These are phyloP conservation scores for Myxozyma geophila DNA, from an alignment of 805 yeast species.

Conservation along the genomic window DNA sequence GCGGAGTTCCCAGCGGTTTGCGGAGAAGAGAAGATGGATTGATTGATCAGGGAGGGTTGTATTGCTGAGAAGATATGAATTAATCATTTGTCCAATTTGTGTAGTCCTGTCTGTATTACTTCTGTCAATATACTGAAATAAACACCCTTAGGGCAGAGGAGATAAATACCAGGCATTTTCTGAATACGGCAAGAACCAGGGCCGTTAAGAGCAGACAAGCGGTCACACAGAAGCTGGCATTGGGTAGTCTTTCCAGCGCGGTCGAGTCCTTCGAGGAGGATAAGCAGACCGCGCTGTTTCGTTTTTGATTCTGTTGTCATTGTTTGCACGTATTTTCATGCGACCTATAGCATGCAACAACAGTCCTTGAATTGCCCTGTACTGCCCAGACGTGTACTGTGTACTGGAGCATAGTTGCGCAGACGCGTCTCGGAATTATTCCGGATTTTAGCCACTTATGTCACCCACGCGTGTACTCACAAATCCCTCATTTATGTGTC, in stretches of 20 bases:
- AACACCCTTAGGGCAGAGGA: background rate
- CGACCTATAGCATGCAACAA: background rate
- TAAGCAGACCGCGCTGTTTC: constrained; percentile 64
- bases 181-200: constrained; percentile 54
- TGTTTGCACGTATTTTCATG: background rate
- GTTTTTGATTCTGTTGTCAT: background rate
- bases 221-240: constrained; percentile 50
- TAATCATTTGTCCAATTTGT: constrained; percentile 75
- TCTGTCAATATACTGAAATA: background rate
- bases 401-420: too few relatives aligned
- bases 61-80: constrained; percentile 61
- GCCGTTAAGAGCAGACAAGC: constrained; percentile 33
- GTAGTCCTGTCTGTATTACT: constrained; percentile 67
- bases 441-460: background rate
- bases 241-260: constrained; percentile 95
- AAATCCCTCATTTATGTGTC: background rate
- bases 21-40: constrained; percentile 85
- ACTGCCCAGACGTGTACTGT: too few relatives aligned
- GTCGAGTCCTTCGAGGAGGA: constrained; percentile 90
- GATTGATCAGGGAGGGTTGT: constrained; percentile 72
- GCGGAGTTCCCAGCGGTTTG: constrained; percentile 90
- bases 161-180: constrained; percentile 67
- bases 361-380: too few relatives aligned
- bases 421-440: background rate
- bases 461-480: background rate